Evolutionary conservation across 1,284 basidiomycete species (phyloP).

Genomic region (Cutaneotrichosporon mucoides): DNA sequence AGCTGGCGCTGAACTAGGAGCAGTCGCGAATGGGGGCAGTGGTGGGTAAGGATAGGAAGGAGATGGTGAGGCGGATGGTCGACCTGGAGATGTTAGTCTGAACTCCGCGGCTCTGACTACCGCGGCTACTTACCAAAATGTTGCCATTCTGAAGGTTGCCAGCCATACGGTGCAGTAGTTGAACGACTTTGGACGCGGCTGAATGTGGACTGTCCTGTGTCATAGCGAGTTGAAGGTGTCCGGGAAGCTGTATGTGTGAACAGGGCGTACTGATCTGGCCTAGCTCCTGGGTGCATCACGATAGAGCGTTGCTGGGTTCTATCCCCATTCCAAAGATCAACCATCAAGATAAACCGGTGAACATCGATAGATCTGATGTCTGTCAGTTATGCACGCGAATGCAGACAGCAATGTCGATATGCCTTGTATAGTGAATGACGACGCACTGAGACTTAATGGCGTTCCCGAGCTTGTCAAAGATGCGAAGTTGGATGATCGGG

Average conservation of each 20-base stretch:
- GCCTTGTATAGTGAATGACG: not conserved
- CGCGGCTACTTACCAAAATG: constrained; percentile 2
- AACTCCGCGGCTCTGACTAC: not conserved
- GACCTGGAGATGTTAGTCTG: not conserved
- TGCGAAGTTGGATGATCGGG: constrained; percentile 57
- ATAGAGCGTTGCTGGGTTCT: constrained; percentile 76
- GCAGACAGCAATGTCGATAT: too few relatives aligned
- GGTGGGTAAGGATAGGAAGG: constrained; percentile 1
- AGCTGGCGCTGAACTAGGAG: not conserved
- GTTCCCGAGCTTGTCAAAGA: constrained; percentile 54
- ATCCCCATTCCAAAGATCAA: constrained; percentile 80
- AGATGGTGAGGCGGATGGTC: not conserved
- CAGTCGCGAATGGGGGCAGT: not conserved
- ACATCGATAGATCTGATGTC: constrained; percentile 55
- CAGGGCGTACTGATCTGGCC: constrained; percentile 18
- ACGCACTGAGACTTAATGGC: constrained; percentile 72
- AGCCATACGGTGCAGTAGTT: not conserved
- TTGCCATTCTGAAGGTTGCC: constrained; percentile 6
- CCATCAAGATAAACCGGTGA: constrained; percentile 79
- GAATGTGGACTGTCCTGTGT: not conserved
- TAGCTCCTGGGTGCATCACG: constrained; percentile 65
- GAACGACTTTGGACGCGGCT: not conserved
- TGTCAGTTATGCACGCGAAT: not conserved
- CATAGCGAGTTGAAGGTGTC: constrained; percentile 5
- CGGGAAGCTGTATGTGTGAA: constrained; percentile 15